Base-by-base conservation (phyloP, 805 yeast species). In the Pichia kluyveri region DNA sequence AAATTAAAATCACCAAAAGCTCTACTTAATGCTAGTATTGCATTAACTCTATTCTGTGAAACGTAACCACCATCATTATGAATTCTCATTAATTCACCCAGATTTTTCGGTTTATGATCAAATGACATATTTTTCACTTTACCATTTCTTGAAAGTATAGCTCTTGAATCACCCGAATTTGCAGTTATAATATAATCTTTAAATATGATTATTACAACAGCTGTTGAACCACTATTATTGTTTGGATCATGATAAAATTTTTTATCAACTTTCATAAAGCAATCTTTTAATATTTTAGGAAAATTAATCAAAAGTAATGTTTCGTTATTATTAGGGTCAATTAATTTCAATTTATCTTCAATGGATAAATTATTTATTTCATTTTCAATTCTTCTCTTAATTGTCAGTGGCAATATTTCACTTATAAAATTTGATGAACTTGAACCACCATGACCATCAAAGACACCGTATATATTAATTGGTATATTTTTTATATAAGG, bases 371-470 rank as follows among this genome's bases (percentile, higher is more conserved):
- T 41, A 45, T 54, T 45, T 6, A 62, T 51, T 18, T 39, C 49
- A 10, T 47, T 37, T 2, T 50, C 43, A 10, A 63, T 47, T 34
- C 51, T 51, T 6, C 52, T 54, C 46, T 54, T 51, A 8, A 64
- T 44, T 3, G 56, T 48, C 10, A 19, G 40, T 6, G 67, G 66
- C 26, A 80, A 63, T 23, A 60, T 59, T 23, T 69, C 69, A 40
- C 80, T 70, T 5, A 84, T 63, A 52, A 68, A 76, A 36, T 70
- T 71, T 1, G 90, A 80, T 23, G 84, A 73, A 27, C 74, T 73
- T 7, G 74, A 69, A 15, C 91, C 90, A 2, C 95, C 95, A 61
- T 85, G 95, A 2, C 95, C 95, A 63, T 85, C 95, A 63, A 82
- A 85, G 1, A 85, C 84, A 0, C 83, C 88, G 61, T 81, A 83